A percentile compares a stretch with the other conserved stretches of the same genome.
These are phyloP conservation scores for Calcarisporium arbuscula DNA, from an alignment of 2,329 filamentous ascomycete species.

Conservation along the genomic window DNA sequence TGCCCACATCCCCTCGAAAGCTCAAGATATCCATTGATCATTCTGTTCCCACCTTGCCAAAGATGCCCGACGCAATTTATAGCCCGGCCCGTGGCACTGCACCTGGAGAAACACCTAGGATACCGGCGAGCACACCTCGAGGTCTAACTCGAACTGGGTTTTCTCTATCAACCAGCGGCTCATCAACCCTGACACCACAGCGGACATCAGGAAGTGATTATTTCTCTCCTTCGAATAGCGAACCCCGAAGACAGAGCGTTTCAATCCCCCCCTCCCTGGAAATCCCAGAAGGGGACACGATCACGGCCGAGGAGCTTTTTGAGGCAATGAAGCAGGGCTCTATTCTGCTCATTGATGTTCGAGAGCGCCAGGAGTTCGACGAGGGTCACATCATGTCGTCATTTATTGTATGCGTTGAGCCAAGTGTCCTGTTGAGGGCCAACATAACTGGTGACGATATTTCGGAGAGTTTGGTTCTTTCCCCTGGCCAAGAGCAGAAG, in stretches of 20 bases:
- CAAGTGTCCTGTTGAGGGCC: constrained; percentile 62
- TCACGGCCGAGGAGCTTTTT: constrained; percentile 65
- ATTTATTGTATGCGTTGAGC: constrained; percentile 85
- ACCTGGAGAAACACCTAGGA: constrained; percentile 56
- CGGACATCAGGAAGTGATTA: constrained; percentile 25
- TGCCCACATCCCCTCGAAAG: constrained; percentile 36
- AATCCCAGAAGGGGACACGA: constrained; percentile 48
- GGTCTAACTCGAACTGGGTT: constrained; percentile 56
- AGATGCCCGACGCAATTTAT: constrained; percentile 69
- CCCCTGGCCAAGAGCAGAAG: constrained; percentile 65
- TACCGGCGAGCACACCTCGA: constrained; percentile 59
- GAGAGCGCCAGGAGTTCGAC: constrained; percentile 74
- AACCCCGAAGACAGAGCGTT: too few relatives aligned
- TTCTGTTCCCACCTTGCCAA: constrained; percentile 54
- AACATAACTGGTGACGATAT: constrained; percentile 58
- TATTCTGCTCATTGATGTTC: constrained; percentile 81
- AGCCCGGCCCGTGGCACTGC: constrained; percentile 69
- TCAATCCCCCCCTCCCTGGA: too few relatives aligned
- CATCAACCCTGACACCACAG: constrained; percentile 19
- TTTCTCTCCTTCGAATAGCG: too few relatives aligned
- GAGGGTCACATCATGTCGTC: constrained; percentile 81
- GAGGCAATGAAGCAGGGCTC: constrained; percentile 58
- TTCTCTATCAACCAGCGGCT: constrained; percentile 29
- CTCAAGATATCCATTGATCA: constrained; percentile 43
- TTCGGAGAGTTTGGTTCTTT: constrained; percentile 62